Base-by-base conservation (phyloP, 2,329 filamentous ascomycete species). In the Gremmenia infestans region DNA sequence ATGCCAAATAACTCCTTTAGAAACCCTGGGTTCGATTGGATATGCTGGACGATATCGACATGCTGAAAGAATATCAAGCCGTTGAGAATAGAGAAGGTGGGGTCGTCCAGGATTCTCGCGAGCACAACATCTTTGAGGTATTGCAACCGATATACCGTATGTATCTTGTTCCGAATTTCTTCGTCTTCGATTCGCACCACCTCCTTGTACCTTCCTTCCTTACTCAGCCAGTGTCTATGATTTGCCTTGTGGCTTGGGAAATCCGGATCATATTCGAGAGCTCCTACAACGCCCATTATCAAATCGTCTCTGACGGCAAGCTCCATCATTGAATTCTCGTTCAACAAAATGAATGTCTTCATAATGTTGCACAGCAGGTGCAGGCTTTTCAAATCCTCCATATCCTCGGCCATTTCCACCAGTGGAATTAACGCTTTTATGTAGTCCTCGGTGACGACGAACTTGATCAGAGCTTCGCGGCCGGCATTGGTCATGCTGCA, bases 11-110 rank as follows among this genome's bases (percentile, higher is more conserved):
- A 80, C 60, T 97, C 90, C 63, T 85, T 86, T 28, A 97, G 76
- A 67, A 96, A 97, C 1, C 75, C 74, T 0, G 77, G 77, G 66
- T 96, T 96, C 25, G 79, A 80, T 72, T 97, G 92, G n/a, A 99
- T 79, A 72, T 97, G 90, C 68, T 93, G 89, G 50, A 99, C 88
- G 68, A 99, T 97, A 68, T 97, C 94, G 65, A 97, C 92, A 75
- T 99, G 94, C 74, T 97, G 94, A 79, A 96, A 99, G 76, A 97
- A 99, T 64, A 99, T 99, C 65, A 97, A 81, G 50, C 91, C 96
- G 74, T 97, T 99, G 62, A 99, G 85, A 25, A 97, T 92, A 23
- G 91, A 96, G 72, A 97, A 99, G 19, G 94, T 99, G 50, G 93
- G 93, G 71, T 99, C 94, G 73, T 99, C 94, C 59, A 99, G 80